Conservation (phyloP, 208 protist species). For the Trichomonas gallinae region DNA sequence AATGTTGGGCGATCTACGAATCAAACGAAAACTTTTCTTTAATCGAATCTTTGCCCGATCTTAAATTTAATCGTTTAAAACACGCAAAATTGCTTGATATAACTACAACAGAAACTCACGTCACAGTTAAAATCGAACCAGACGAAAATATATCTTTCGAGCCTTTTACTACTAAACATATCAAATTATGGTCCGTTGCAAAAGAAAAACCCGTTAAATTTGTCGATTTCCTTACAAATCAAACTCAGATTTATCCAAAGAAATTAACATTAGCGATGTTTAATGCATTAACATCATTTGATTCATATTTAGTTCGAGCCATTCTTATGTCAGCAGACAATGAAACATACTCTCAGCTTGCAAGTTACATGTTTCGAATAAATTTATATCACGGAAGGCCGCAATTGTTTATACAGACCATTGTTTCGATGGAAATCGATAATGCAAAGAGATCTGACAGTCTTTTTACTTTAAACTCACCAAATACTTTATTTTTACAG, state of each 20-base stretch:
- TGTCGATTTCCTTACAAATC: not conserved
- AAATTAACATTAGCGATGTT: not conserved
- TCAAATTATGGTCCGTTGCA: not conserved
- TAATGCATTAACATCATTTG: not conserved
- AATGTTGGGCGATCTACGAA: not conserved
- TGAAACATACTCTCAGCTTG: not conserved
- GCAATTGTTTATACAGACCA: not conserved
- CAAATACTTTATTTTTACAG: not conserved
- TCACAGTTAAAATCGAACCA: not conserved
- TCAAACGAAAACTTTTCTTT: not conserved
- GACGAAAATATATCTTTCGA: not conserved
- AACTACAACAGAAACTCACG: not conserved
- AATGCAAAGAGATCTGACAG: not conserved
- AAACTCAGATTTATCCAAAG: not conserved
- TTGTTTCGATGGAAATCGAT: not conserved
- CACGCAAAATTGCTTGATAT: not conserved
- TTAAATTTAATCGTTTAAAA: not conserved
- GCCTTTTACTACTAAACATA: not conserved
- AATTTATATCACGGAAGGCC: not conserved
- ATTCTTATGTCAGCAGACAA: not conserved
- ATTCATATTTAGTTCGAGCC: not conserved
- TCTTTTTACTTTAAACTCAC: not conserved
- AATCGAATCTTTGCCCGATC: not conserved
- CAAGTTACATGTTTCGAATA: not conserved
- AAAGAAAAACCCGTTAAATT: not conserved